Percentiles rank a stretch among this genome's conserved stretches.
Conservation (phyloP, 176 grass and related monocot species). For the Rhipidocladum racemiflorum region DNA sequence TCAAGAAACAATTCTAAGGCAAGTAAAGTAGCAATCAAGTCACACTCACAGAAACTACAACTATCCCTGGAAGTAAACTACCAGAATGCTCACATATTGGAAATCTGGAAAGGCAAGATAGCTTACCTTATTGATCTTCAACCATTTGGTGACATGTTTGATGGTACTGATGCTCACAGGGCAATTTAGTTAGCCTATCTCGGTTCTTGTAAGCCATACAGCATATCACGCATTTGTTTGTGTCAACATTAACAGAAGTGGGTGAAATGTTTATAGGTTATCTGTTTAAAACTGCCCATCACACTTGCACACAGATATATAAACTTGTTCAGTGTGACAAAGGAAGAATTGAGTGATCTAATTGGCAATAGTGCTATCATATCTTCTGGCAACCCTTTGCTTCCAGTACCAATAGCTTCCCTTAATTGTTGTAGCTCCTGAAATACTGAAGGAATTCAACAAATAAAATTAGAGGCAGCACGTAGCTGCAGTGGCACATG, state of each 20-base stretch:
- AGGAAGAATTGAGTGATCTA: too few species aligned
- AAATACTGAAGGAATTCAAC: constrained; percentile 22
- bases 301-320: too few species aligned
- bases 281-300: too few species aligned
- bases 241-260: too few species aligned
- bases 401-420: constrained; percentile 72
- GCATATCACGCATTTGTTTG: too few species aligned
- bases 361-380: constrained; percentile 41
- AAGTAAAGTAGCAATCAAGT: constrained; percentile 1
- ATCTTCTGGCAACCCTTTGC: constrained; percentile 69
- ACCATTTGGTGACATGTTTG: constrained; percentile 60
- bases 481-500: not conserved
- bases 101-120: constrained; percentile 9
- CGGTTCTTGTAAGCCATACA: too few species aligned
- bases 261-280: too few species aligned
- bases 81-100: not conserved
- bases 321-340: not conserved
- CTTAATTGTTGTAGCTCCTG: constrained; percentile 92
- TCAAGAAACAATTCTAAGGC: not conserved
- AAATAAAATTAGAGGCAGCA: not conserved
- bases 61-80: not conserved
- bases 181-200: constrained; percentile 47
- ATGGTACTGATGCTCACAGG: constrained; percentile 84
- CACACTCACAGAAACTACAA: not conserved
- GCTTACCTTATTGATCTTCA: constrained; percentile 85